Percentiles rank a stretch among this genome's conserved stretches.
Conservation (phyloP, 768 basidiomycete genomes). For the Leucocoprinus sp. region DNA sequence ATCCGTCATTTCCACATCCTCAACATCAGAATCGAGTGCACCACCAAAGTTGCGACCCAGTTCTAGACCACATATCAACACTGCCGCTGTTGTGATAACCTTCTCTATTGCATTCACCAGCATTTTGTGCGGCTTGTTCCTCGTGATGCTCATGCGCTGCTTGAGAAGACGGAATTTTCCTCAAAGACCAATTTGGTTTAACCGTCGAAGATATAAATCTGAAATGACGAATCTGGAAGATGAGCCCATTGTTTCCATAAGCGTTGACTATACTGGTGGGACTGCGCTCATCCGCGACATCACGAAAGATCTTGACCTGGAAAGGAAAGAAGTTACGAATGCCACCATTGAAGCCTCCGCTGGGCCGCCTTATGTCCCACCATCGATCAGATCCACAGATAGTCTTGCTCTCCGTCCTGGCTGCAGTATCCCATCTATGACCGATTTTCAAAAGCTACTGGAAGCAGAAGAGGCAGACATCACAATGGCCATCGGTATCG, state of each 20-base stretch:
- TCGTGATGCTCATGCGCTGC: neutral
- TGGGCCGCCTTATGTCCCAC: conserved; percentile 3
- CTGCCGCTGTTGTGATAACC: conserved; percentile 8
- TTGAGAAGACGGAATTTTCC: neutral
- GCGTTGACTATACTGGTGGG: neutral
- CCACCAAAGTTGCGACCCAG: neutral
- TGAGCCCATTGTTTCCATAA: neutral
- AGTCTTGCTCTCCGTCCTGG: neutral
- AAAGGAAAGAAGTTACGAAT: neutral
- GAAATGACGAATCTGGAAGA: neutral
- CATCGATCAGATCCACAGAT: neutral
- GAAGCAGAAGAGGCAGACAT: conserved; percentile 23
- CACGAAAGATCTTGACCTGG: neutral
- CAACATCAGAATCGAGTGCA: neutral
- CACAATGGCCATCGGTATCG: conserved; percentile 17
- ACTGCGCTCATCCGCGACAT: neutral
- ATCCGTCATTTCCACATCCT: neutral
- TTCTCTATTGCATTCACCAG: conserved; percentile 6
- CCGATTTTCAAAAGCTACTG: conserved; percentile 17
- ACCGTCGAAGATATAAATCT: neutral
- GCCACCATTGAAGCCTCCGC: neutral
- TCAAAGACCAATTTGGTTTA: neutral
- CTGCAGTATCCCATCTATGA: neutral
- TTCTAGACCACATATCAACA: neutral
- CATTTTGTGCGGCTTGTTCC: conserved; percentile 9